Conservation (phyloP, 2,329 filamentous ascomycete species). For the Claviceps sp. region DNA sequence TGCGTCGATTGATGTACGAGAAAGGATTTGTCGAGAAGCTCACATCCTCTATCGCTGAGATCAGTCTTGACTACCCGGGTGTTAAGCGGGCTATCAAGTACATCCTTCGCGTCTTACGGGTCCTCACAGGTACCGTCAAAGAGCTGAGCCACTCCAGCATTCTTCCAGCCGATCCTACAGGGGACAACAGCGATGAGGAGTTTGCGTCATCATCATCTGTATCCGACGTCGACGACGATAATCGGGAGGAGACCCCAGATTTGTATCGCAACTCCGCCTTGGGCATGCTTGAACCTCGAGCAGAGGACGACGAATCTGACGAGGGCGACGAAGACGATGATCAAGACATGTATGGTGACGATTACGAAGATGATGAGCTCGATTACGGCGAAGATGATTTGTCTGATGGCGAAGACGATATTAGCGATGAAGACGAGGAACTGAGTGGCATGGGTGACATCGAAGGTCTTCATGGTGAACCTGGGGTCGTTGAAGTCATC, state of each 20-base stretch:
- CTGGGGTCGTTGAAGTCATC: slow-evolving; percentile 58
- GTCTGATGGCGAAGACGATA: slow-evolving; percentile 70
- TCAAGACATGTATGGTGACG: slow-evolving; percentile 87
- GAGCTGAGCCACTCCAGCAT: slow-evolving; percentile 72
- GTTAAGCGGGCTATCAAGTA: slow-evolving; percentile 94
- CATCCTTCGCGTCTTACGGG: slow-evolving; percentile 78
- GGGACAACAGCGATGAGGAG: slow-evolving; percentile 66
- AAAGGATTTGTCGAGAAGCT: slow-evolving; percentile 87
- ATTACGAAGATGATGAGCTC: slow-evolving; percentile 86
- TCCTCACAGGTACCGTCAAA: slow-evolving; percentile 76
- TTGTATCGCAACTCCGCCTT: slow-evolving; percentile 92
- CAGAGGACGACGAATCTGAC: slow-evolving; percentile 70
- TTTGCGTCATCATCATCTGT: slow-evolving; percentile 78
- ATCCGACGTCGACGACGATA: slow-evolving; percentile 65
- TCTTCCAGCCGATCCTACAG: slow-evolving; percentile 50
- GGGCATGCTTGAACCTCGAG: slow-evolving; percentile 79
- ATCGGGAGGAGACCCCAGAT: slow-evolving; percentile 89
- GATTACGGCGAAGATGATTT: slow-evolving; percentile 76
- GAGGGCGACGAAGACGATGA: slow-evolving; percentile 61
- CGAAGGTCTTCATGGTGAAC: slow-evolving; percentile 55
- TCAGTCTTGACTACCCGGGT: slow-evolving; percentile 87
- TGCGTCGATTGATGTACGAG: slow-evolving; percentile 94
- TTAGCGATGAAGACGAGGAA: slow-evolving; percentile 82
- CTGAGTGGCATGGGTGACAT: slow-evolving; percentile 75
- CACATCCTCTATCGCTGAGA: slow-evolving; percentile 84